Evolutionary conservation across 192 early-diverging fungal species (phyloP), one percentile per base, ranked within the genome.

Genomic region (Pilobolus umbonatus): DNA sequence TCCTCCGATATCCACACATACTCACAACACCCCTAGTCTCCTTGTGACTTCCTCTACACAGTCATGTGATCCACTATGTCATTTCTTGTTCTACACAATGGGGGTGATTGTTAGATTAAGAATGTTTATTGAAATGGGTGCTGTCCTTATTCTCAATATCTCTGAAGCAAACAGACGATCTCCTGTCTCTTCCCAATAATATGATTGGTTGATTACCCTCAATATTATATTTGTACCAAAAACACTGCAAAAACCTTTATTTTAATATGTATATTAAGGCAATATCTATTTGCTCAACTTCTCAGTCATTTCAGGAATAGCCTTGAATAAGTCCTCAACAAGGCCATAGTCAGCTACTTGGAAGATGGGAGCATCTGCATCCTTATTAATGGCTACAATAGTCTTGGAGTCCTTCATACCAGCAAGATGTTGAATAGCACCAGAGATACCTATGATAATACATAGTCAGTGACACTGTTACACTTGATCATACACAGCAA

Each of bases 371-470:
- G 93, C 94, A 61, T 98, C 96, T 19, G 92, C 79, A 62, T 98
- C 96, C 80, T 93, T 96, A 87, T 98, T 98, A 76, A 98, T 96
- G 54, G 92, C 91, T 32, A 94, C 96, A 79, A 98, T 98, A 43
- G 85, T 84, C 84, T 98, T 98, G 76, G 90, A 93, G 69, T 98
- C 96, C 79, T 98, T 98, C 95, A 98, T 98, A 68, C 95, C 95
- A 28, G 95, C 95, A 79, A 98, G 72, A 64, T 94, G 94, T 83
- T 94, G 88, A 69, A 98, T 98, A 32, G 96, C 96, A 42, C 96
- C 96, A 5, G 92, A 95, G 53, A 98, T 94, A 53, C 68, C 68
- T 68, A 52, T 40, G 35, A 49, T 10, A 40, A 43, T 28, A n/a
- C 12, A 49, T 32, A 53, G 36, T 53, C 8, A 14, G 21, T 14